Percentiles rank a stretch among this genome's conserved stretches.
Conservation (phyloP, 2,329 filamentous ascomycete species). For the Aaosphaeria arxii region DNA sequence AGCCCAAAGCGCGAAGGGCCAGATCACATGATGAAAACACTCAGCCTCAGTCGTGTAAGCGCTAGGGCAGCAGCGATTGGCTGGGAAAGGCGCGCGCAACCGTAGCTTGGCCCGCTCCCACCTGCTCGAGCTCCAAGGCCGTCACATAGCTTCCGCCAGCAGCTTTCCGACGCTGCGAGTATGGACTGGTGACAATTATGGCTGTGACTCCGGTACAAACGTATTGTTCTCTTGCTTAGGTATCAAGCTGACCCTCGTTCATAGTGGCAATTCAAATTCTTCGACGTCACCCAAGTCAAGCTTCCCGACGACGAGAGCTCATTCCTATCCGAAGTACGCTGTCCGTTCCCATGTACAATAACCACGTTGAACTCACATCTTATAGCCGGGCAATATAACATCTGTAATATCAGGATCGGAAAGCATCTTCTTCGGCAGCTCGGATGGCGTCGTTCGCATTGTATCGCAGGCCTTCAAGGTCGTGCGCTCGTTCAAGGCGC, state of each 20-base stretch:
- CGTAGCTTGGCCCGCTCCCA: too few species aligned
- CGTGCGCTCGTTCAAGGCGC: constrained; percentile 79
- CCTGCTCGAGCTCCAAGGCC: too few species aligned
- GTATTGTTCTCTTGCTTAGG: constrained; percentile 3
- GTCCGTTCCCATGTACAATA: constrained; percentile 3
- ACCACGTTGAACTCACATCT: constrained; percentile 21
- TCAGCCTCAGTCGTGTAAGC: too few species aligned
- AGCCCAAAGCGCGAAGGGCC: too few species aligned
- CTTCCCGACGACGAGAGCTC: constrained; percentile 76
- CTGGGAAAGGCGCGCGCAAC: too few species aligned
- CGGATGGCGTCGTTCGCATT: constrained; percentile 83
- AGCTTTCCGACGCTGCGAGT: too few species aligned
- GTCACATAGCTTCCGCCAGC: too few species aligned
- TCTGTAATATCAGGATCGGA: constrained; percentile 84
- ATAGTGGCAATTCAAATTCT: constrained; percentile 99
- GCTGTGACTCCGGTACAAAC: constrained; percentile 40
- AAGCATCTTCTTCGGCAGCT: constrained; percentile 83
- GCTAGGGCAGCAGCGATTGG: too few species aligned
- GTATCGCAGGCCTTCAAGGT: constrained; percentile 85
- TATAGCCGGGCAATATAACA: constrained; percentile 64
- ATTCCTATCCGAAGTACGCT: constrained; percentile 72
- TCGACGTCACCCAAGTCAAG: constrained; percentile 85
- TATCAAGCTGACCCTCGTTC: constrained; percentile 16
- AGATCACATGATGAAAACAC: too few species aligned
- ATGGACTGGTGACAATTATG: constrained; percentile 34